phyloP scores from a whole-genome alignment of 2,329 filamentous ascomycete genomes.

The Claviceps spartinae region DNA sequence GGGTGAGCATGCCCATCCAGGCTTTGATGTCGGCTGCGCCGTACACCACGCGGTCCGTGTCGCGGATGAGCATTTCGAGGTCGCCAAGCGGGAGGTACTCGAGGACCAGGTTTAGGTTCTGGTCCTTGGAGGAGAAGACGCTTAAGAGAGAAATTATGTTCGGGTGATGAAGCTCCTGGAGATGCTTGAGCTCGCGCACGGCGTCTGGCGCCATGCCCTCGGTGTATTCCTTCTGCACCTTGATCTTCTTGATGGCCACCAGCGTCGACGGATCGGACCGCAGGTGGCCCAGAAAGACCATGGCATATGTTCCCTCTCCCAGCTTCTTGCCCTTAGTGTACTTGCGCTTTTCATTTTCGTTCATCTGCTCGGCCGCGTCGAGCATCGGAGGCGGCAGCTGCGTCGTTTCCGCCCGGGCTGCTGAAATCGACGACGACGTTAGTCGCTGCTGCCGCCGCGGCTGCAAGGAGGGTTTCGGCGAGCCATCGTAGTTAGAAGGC shows the following conservation, averaged over 20 bases:
- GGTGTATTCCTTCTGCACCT: slow-evolving; percentile 69
- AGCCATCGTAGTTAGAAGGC: slow-evolving; percentile 29
- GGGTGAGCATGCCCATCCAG: slow-evolving; percentile 95
- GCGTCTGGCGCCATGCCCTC: slow-evolving; percentile 92
- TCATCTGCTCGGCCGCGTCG: slow-evolving; percentile 66
- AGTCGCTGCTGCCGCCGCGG: background rate
- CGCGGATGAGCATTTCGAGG: slow-evolving; percentile 85
- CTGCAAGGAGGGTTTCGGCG: slow-evolving; percentile 22
- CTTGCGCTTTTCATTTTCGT: slow-evolving; percentile 70
- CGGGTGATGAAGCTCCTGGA: slow-evolving; percentile 86
- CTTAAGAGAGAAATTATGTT: slow-evolving; percentile 90
- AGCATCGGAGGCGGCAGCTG: slow-evolving; percentile 26
- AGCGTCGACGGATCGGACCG: slow-evolving; percentile 55
- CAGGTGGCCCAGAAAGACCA: slow-evolving; percentile 82
- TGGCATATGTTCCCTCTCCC: slow-evolving; percentile 92
- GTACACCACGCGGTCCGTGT: slow-evolving; percentile 65
- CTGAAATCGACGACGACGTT: background rate
- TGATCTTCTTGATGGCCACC: slow-evolving; percentile 91
- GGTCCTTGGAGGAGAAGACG: slow-evolving; percentile 91
- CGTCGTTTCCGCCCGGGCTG: slow-evolving; percentile 13
- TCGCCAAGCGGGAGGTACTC: slow-evolving; percentile 91
- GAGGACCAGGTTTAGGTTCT: slow-evolving; percentile 90
- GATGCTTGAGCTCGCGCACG: slow-evolving; percentile 86
- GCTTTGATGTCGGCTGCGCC: slow-evolving; percentile 85
- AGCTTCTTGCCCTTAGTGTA: slow-evolving; percentile 89